Percentiles rank a stretch among this genome's conserved stretches.
Conservation (phyloP, 306 rosid species). For the Castanea mollissima region DNA sequence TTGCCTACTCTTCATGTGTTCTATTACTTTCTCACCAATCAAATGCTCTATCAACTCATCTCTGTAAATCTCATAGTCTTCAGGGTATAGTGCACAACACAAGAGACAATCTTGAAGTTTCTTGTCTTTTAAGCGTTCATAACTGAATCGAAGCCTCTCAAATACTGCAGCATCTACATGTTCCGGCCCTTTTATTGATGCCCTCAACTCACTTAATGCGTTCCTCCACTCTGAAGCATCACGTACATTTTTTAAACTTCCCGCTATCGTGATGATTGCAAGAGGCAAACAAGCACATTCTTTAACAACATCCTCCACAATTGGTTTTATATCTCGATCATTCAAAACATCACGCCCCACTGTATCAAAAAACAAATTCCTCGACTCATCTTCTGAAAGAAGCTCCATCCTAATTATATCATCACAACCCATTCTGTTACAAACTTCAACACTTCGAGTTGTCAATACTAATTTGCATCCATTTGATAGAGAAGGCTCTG, state of each 20-base stretch:
- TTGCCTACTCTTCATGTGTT: conserved; percentile 21
- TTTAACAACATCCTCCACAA: background rate
- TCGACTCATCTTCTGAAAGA: background rate
- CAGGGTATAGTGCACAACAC: conserved; percentile 22
- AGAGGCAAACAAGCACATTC: background rate
- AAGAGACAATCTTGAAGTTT: conserved; percentile 16
- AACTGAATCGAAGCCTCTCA: conserved; percentile 21
- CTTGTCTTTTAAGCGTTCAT: conserved; percentile 1
- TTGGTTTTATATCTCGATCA: background rate
- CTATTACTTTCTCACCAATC: conserved; percentile 19
- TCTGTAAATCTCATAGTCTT: conserved; percentile 24
- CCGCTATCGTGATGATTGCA: conserved; percentile 13
- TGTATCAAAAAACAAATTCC: conserved; percentile 17
- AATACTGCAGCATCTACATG: conserved; percentile 27
- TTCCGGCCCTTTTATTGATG: background rate
- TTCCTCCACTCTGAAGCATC: conserved; percentile 13
- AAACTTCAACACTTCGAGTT: too few species aligned
- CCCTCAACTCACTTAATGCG: conserved; percentile 4
- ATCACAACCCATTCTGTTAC: too few species aligned
- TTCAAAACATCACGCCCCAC: background rate
- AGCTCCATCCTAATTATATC: background rate
- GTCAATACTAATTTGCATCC: background rate
- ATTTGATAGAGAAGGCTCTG: too few species aligned
- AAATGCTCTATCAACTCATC: conserved; percentile 25
- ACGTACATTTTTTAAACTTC: conserved; percentile 2